Evolutionary conservation across 2,329 filamentous ascomycete species (phyloP), one percentile per base, ranked within the genome.

Genomic region (Diaporthe vaccinii): DNA sequence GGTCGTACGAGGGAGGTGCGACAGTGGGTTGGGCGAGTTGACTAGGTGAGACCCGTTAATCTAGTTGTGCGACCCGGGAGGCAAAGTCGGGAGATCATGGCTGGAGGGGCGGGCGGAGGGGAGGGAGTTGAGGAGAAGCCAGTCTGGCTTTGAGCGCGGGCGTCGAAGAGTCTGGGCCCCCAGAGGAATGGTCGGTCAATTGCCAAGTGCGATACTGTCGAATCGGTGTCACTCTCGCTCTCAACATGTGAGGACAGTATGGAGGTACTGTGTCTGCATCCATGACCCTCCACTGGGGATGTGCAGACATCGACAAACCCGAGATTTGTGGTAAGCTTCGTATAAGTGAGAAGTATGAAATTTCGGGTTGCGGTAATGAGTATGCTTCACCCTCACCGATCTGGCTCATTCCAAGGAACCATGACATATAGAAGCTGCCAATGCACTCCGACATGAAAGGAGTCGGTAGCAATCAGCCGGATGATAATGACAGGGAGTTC

Each of bases 11-110:
- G 17, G 55, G 49, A 31, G 36, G 72, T 59, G 39, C 68, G 61
- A 75, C 68, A 69, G 28, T 75, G 73, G 75, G 73, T 73, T 75
- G 75, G 69, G 73, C 68, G 53, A 73, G 68, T 75, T 75, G 61
- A 51, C 49, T 75, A 44, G 41, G 73, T 76, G 73, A 69, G 59
- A 72, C 75, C 61, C 68, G 68, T 75, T 76, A 73, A 75, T 75
- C 46, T 75, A 73, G 17, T 31, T 62, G 73, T 75, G 15, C 39
- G 68, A 73, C 73, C 44, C 39, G 34, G 46, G 58, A 69, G 28
- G 69, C 39, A 44, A n/a, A 36, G 67, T 75, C 69, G 68, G 59
- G 67, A 65, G 53, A 70, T 73, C 53, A 58, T 57, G 49, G 65
- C 62, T 65, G 25, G 65, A 28, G 46, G 31, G 36, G 15, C 36